These are phyloP conservation scores for Xylariaceae sp. DNA, from an alignment of 2,329 filamentous ascomycete species.

Conservation along the genomic window DNA sequence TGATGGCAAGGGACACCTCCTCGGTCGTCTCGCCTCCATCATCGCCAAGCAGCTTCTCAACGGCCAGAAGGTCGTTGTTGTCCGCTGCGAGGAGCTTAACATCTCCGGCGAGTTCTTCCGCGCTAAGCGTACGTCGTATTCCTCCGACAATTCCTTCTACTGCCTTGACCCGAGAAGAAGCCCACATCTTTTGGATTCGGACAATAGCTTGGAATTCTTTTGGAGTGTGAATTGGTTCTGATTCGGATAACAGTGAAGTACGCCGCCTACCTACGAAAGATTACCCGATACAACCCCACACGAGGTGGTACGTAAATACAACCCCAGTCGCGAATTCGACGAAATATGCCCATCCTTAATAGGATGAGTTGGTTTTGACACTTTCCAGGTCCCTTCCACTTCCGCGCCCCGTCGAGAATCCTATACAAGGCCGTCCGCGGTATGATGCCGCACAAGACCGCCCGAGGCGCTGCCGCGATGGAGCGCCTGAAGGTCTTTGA, in stretches of 20 bases:
- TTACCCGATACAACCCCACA: slow-evolving; percentile 99
- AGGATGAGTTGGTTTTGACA: slow-evolving; percentile 25
- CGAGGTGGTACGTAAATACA: slow-evolving; percentile 73
- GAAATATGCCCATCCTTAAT: slow-evolving; percentile 1
- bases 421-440: slow-evolving; percentile 99
- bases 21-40: slow-evolving; percentile 96
- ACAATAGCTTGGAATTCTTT: slow-evolving; percentile 10
- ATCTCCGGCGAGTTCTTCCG: slow-evolving; percentile 99
- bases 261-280: slow-evolving; percentile 99
- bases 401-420: slow-evolving; percentile 97
- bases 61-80: slow-evolving; percentile 98
- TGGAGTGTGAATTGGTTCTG: slow-evolving; percentile 32
- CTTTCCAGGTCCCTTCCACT: slow-evolving; percentile 89
- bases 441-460: slow-evolving; percentile 99
- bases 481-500: slow-evolving; percentile 99
- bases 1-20: slow-evolving; percentile 99
- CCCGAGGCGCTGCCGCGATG: slow-evolving; percentile 91
- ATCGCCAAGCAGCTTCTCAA: slow-evolving; percentile 98
- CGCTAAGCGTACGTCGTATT: slow-evolving; percentile 86
- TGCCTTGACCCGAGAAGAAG: not conserved
- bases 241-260: slow-evolving; percentile 85
- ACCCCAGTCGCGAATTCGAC: slow-evolving; percentile 15
- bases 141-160: not conserved
- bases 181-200: slow-evolving; percentile 1
- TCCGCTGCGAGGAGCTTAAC: slow-evolving; percentile 98